These are phyloP conservation scores for Xylaria telfairii DNA, from an alignment of 495 filamentous ascomycete species.

Conservation along the genomic window DNA sequence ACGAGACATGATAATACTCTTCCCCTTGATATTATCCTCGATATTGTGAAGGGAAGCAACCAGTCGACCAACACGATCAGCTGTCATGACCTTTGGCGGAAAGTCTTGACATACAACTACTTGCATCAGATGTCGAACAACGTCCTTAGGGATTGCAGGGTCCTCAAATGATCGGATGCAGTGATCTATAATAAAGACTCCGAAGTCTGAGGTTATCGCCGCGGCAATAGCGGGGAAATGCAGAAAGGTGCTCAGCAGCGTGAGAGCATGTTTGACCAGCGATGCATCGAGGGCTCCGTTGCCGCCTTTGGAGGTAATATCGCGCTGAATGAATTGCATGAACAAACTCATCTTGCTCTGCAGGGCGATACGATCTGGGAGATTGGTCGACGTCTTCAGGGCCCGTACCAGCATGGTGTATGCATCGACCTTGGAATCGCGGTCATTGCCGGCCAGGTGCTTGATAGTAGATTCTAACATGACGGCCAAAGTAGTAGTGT, in stretches of 20 bases:
- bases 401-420: slow-evolving; percentile 80
- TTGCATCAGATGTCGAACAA: slow-evolving; percentile 77
- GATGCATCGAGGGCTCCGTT: slow-evolving; percentile 63
- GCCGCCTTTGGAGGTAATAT: slow-evolving; percentile 63
- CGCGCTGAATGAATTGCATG: slow-evolving; percentile 78
- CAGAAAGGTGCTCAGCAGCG: slow-evolving; percentile 73
- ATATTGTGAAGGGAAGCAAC: slow-evolving; percentile 71
- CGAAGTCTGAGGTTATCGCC: slow-evolving; percentile 75
- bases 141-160: slow-evolving; percentile 68
- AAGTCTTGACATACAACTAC: slow-evolving; percentile 81
- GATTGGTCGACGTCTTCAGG: slow-evolving; percentile 76
- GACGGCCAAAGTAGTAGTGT: slow-evolving; percentile 57
- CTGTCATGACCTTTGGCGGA: slow-evolving; percentile 71
- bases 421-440: slow-evolving; percentile 77
- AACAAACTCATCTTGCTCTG: slow-evolving; percentile 76
- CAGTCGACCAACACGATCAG: slow-evolving; percentile 68
- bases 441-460: slow-evolving; percentile 74
- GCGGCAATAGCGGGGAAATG: slow-evolving; percentile 68
- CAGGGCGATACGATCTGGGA: slow-evolving; percentile 73
- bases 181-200: slow-evolving; percentile 77
- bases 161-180: slow-evolving; percentile 70
- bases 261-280: slow-evolving; percentile 76
- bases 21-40: slow-evolving; percentile 77
- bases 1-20: slow-evolving; percentile 73
- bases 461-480: slow-evolving; percentile 86